phyloP scores from a whole-genome alignment of 306 rosid genomes.

The Prunus padus region DNA sequence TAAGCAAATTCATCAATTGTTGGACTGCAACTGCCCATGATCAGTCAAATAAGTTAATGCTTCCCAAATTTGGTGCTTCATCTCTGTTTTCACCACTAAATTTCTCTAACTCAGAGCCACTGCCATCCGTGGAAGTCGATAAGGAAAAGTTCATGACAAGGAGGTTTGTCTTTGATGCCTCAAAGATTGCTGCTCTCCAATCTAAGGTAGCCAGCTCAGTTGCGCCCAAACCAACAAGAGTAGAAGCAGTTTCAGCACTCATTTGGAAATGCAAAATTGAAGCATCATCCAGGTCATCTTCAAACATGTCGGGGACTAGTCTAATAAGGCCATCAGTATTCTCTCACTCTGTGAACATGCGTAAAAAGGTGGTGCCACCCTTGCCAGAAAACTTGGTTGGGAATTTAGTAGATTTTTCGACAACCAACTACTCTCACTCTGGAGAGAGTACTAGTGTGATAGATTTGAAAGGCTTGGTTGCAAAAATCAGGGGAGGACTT shows the following conservation, averaged over 20 bases:
- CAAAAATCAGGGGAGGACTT: constrained; percentile 1
- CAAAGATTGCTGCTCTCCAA: constrained; percentile 34
- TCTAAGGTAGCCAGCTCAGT: constrained; percentile 6
- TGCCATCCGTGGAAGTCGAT: not conserved
- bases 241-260: constrained; percentile 40
- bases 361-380: constrained; percentile 17
- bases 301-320: too few species aligned
- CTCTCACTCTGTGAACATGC: constrained; percentile 29
- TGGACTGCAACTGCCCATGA: not conserved
- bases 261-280: constrained; percentile 28
- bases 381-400: constrained; percentile 24
- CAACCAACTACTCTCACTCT: not conserved
- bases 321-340: constrained; percentile 20
- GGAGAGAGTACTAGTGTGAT: not conserved
- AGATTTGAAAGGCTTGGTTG: constrained; percentile 13
- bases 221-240: constrained; percentile 28
- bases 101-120: not conserved
- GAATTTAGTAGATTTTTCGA: not conserved
- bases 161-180: constrained; percentile 38
- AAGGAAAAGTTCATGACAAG: constrained; percentile 24
- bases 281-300: not conserved
- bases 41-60: not conserved
- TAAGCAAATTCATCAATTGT: not conserved
- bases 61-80: not conserved
- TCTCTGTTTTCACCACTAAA: not conserved